These are phyloP conservation scores for Talaromyces albobiverticillius DNA, from an alignment of 2,329 filamentous ascomycete genomes.

Conservation along the genomic window DNA sequence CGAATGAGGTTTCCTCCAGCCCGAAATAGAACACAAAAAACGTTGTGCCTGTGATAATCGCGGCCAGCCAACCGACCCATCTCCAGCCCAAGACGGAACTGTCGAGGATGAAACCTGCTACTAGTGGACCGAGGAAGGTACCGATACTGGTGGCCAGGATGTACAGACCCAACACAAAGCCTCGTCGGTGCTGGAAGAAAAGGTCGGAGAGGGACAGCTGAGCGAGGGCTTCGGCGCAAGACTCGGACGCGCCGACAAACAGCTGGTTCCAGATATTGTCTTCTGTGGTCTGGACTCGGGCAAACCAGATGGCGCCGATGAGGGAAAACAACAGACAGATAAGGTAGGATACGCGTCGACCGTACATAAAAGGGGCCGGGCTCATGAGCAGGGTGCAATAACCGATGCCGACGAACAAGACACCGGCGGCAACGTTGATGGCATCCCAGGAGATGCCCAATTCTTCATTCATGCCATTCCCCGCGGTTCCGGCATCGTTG, in stretches of 20 bases:
- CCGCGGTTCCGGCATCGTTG: constrained; percentile 54
- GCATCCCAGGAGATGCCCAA: constrained; percentile 51
- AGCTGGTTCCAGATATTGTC: constrained; percentile 56
- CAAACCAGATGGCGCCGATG: constrained; percentile 55
- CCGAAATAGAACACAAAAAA: constrained; percentile 52
- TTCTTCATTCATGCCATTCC: constrained; percentile 50
- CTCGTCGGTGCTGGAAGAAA: constrained; percentile 58
- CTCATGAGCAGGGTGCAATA: constrained; percentile 55
- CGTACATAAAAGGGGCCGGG: constrained; percentile 54
- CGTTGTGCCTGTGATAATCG: constrained; percentile 48
- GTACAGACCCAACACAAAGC: constrained; percentile 54
- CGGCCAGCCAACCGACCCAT: constrained; percentile 53
- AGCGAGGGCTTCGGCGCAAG: constrained; percentile 55
- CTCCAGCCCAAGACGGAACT: constrained; percentile 47
- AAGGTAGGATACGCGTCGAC: constrained; percentile 54
- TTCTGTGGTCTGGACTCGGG: constrained; percentile 39
- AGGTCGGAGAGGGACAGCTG: constrained; percentile 57
- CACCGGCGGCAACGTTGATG: constrained; percentile 56
- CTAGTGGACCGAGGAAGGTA: constrained; percentile 54
- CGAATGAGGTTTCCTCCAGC: constrained; percentile 49
- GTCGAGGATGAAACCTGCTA: constrained; percentile 53
- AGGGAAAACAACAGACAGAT: constrained; percentile 50
- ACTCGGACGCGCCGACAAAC: constrained; percentile 58
- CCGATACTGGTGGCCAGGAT: constrained; percentile 55
- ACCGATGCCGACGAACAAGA: constrained; percentile 55